phyloP scores from a whole-genome alignment of 352 stramenopile genomes.

The Hyaloperonospora brassicae region DNA sequence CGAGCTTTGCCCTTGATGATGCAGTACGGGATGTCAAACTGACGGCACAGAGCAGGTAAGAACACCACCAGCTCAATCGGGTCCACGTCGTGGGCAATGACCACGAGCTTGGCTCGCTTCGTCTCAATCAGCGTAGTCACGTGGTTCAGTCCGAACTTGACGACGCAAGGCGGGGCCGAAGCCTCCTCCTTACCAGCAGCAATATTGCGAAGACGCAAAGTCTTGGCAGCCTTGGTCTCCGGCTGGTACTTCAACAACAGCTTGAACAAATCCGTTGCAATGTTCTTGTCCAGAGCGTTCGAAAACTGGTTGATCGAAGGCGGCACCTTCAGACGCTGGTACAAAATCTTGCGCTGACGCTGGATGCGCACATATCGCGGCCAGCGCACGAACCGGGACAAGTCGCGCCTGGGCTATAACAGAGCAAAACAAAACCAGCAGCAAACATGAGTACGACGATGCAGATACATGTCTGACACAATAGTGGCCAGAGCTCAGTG shows the following conservation, averaged over 20 bases:
- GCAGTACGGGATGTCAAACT: slow-evolving; percentile 99
- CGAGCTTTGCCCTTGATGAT: slow-evolving; percentile 99
- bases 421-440: slow-evolving; percentile 13
- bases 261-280: slow-evolving; percentile 97
- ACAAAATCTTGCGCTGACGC: slow-evolving; percentile 97
- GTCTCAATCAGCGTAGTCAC: slow-evolving; percentile 98
- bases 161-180: slow-evolving; percentile 80
- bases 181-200: slow-evolving; percentile 91
- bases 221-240: slow-evolving; percentile 97
- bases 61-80: slow-evolving; percentile 98
- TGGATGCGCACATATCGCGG: slow-evolving; percentile 98
- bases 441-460: slow-evolving; percentile 13
- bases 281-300: slow-evolving; percentile 97
- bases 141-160: slow-evolving; percentile 99
- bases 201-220: slow-evolving; percentile 93
- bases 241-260: slow-evolving; percentile 98
- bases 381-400: slow-evolving; percentile 98
- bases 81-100: slow-evolving; percentile 98
- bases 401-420: slow-evolving; percentile 89
- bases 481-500: not conserved
- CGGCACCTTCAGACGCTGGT: slow-evolving; percentile 98
- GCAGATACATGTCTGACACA: slow-evolving; percentile 1
- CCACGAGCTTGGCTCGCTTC: slow-evolving; percentile 99
- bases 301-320: slow-evolving; percentile 99
- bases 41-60: slow-evolving; percentile 95